Base-by-base conservation (phyloP, 2,329 filamentous ascomycete species). In the Calonectria pteridis region DNA sequence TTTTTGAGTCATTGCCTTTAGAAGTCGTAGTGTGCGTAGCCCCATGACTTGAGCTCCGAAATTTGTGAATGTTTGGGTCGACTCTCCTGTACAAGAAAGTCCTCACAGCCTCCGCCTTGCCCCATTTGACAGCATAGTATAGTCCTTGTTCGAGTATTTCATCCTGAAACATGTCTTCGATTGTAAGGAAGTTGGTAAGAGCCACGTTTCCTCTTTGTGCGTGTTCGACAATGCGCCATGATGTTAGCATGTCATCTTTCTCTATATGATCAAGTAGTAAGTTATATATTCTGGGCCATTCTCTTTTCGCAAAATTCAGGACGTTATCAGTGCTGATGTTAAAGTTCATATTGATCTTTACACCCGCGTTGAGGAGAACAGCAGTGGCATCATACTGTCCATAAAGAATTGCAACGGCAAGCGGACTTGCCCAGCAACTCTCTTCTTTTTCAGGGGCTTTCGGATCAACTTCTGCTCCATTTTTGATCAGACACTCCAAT, bases 271-370 rank as follows among this genome's bases (percentile, higher is more conserved):
- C 11, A 4, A 35, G 6, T 10, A 58, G n/a, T 3, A 37, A 18
- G 10, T 31, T 14, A n/a, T 58, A 23, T 2, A 58, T 37, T 58
- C 26, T 13, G 3, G 31, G 31, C 3, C 5, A n/a, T 13, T 7
- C 3, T 7, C 2, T 3, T 10, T n/a, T 23, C 7, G 31, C 31
- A 23, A 20, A 58, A 10, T 58, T 31, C 5, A 58, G 14, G 4
- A 58, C 35, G 23, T 0, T 26, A 1, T 6, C 9, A 10, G 4
- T 4, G 1, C 6, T 3, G 4, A 35, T 2, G 10, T 11, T 18
- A 11, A 58, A 26, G 9, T 35, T 13, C 6, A 23, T n/a, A 6
- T 35, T 6, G 11, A 58, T 4, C 0, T 35, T 37, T 13, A 31
- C 31, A 23, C 53, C 53, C 20, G 33, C 31, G 2, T 16, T 23